Evolutionary conservation across 257 asterid genomes (phyloP).

Genomic region (Solanum etuberosum): DNA sequence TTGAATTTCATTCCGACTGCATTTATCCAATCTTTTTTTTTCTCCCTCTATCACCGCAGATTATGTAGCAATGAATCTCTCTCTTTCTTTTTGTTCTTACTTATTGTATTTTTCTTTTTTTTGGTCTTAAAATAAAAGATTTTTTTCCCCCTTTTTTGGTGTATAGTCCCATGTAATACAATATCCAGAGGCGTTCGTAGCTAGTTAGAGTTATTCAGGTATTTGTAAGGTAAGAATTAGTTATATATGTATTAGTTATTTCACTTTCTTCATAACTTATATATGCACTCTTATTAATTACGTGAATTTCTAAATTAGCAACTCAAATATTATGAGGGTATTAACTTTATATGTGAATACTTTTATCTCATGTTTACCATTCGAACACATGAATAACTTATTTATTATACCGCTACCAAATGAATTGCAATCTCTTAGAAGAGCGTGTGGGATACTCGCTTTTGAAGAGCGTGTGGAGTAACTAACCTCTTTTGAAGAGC

Average conservation of each 20-base stretch:
- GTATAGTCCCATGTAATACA: background rate
- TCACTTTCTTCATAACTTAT: too few relatives aligned
- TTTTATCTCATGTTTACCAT: too few relatives aligned
- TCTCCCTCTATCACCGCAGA: conserved; percentile 60
- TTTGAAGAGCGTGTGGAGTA: background rate
- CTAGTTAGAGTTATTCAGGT: background rate
- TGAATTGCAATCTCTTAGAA: background rate
- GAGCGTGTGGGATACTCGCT: background rate
- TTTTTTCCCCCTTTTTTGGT: background rate
- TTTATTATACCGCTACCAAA: too few relatives aligned
- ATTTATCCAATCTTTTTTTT: conserved; percentile 17
- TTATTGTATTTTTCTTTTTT: background rate
- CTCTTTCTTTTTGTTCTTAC: background rate
- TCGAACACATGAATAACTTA: too few relatives aligned
- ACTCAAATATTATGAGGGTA: too few relatives aligned
- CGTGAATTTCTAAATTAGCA: background rate
- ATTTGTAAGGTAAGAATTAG: rapidly evolving
- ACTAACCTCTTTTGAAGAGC: background rate
- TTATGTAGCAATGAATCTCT: conserved; percentile 39
- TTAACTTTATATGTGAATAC: too few relatives aligned
- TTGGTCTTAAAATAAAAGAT: background rate
- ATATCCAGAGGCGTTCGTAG: too few relatives aligned
- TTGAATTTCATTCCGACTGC: conserved; percentile 88
- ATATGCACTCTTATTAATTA: too few relatives aligned
- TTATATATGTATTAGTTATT: too few relatives aligned